Evolutionary conservation across 371 early-diverging fungal species (phyloP), one percentile per base, ranked within the genome.

Genomic region (Quaeritorhiza haematococci): DNA sequence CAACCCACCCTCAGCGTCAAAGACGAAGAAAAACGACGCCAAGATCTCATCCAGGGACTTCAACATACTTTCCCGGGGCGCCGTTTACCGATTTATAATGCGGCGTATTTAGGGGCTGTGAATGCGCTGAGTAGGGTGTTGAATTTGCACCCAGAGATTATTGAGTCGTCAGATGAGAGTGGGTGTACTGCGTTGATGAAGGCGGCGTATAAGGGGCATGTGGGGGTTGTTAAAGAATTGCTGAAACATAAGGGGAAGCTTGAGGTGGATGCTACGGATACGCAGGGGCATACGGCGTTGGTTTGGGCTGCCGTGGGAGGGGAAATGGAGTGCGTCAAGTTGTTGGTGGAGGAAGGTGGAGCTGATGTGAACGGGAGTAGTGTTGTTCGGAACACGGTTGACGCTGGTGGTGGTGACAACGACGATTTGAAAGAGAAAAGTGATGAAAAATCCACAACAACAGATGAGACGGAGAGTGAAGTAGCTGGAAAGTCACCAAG

Each of bases 131-230:
- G 15, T 30, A 28, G 29, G 59, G 0, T n/a, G n/a, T n/a, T n/a
- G n/a, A n/a, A 35, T n/a, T 2, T 41, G 57, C 15, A 10, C 35
- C 27, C n/a, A 26, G 2, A 21, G 33, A 17, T 51, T 27, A 44
- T 2, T 29, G 47, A 44, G n/a, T 59, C 13, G 23, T 61, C 50
- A n/a, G 75, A 73, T 58, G 59, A 61, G 32, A 19, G 41, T 19
- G 71, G 73, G 0, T 58, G 41, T 28, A 72, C 75, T 0, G 28
- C 68, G 13, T 58, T 77, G n/a, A 77, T 77, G 75, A 75, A 78
- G 54, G 75, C 78, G 6, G 55, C 67, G n/a, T 61, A 58, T 27
- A 34, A 49, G 10, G 74, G 74, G 3, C 63, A 78, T 24, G 8
- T 66, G 3, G 34, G 19, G 2, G 17, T 70, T 0, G 71, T 78